phyloP scores from a whole-genome alignment of 1,139 yeast species.

The Meyerozyma guilliermondii region DNA sequence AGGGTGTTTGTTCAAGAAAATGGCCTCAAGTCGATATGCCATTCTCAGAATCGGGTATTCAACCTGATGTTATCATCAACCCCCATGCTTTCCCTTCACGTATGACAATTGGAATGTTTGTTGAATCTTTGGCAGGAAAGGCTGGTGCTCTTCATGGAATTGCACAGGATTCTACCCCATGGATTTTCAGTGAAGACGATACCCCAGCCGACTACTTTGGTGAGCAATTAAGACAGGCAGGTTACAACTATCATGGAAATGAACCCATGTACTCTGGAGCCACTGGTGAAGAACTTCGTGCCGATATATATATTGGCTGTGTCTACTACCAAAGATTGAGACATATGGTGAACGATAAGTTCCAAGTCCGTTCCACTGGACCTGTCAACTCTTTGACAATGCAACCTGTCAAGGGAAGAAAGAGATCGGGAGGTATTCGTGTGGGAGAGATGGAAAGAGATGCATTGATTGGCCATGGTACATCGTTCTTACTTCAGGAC shows the following conservation, averaged over 20 bases:
- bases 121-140: constrained; percentile 94
- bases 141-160: constrained; percentile 98
- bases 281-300: constrained; percentile 95
- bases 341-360: constrained; percentile 99
- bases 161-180: constrained; percentile 96
- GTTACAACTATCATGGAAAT: constrained; percentile 96
- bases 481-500: constrained; percentile 94
- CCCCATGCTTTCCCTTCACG: constrained; percentile 99
- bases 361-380: constrained; percentile 98
- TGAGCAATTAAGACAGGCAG: constrained; percentile 80
- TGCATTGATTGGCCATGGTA: constrained; percentile 97
- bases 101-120: constrained; percentile 99
- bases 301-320: constrained; percentile 92
- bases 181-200: constrained; percentile 86
- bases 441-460: constrained; percentile 99
- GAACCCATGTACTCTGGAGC: constrained; percentile 99
- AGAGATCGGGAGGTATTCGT: constrained; percentile 99
- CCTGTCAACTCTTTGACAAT: constrained; percentile 94
- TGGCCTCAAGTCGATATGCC: constrained; percentile 99
- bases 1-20: constrained; percentile 98
- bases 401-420: constrained; percentile 99
- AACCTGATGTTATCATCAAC: constrained; percentile 94
- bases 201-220: constrained; percentile 98
- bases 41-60: constrained; percentile 90
- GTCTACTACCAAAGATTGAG: constrained; percentile 97